Percentiles rank a stretch among this genome's conserved stretches.
Conservation (phyloP, 1,284 basidiomycete genomes). For the Xerocomus minutiporus region DNA sequence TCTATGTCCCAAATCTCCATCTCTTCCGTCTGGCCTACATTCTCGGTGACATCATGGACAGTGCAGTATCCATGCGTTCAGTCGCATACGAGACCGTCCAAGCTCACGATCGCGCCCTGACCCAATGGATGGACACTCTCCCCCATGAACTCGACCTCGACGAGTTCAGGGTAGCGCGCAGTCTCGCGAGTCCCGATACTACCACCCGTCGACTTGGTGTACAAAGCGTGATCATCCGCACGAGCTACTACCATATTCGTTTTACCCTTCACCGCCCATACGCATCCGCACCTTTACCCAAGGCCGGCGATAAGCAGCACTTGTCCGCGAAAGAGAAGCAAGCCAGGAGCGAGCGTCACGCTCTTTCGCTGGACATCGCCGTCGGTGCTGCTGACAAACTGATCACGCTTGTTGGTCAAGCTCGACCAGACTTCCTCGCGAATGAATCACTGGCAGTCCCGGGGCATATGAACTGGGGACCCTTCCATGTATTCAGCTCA, state of each 20-base stretch:
- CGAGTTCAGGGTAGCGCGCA: slow-evolving; percentile 64
- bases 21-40: slow-evolving; percentile 71
- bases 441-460: slow-evolving; percentile 65
- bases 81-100: slow-evolving; percentile 71
- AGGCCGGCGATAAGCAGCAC: slow-evolving; percentile 18
- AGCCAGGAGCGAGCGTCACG: slow-evolving; percentile 42
- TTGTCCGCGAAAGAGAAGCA: slow-evolving; percentile 36
- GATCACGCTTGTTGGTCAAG: slow-evolving; percentile 66
- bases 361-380: slow-evolving; percentile 61
- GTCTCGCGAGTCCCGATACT: slow-evolving; percentile 55
- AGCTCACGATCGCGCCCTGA: slow-evolving; percentile 61
- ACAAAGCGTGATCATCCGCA: slow-evolving; percentile 71
- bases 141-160: slow-evolving; percentile 70
- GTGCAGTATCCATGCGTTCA: slow-evolving; percentile 69
- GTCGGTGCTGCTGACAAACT: slow-evolving; percentile 70
- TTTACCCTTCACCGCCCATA: slow-evolving; percentile 79
- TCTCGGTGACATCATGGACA: slow-evolving; percentile 77
- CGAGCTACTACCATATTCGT: slow-evolving; percentile 72
- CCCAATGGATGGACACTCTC: slow-evolving; percentile 67
- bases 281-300: slow-evolving; percentile 40
- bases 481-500: slow-evolving; percentile 76
- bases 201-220: slow-evolving; percentile 60
- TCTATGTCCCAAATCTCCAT: slow-evolving; percentile 68
- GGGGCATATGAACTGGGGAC: slow-evolving; percentile 77
- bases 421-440: slow-evolving; percentile 65